These are phyloP conservation scores for Trichosporon coremiiforme DNA, from an alignment of 1,284 basidiomycete species.

Conservation along the genomic window DNA sequence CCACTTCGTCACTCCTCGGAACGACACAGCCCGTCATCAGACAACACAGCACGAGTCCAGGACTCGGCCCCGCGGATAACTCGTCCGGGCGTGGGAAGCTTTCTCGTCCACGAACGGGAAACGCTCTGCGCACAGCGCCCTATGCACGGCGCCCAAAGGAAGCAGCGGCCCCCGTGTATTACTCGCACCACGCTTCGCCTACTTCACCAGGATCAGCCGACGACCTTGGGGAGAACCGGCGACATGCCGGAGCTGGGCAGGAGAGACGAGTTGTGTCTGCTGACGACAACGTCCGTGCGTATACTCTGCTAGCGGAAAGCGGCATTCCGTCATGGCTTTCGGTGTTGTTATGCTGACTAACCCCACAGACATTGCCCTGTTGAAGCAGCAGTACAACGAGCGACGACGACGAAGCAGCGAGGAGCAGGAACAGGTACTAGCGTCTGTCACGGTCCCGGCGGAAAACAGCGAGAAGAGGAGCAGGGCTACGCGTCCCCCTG, in stretches of 20 bases:
- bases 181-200: slow-evolving; percentile 6
- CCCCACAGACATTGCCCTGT: slow-evolving; percentile 11
- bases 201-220: not conserved
- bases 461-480: not conserved
- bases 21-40: not conserved
- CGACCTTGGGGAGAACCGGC: not conserved
- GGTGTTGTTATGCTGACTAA: not conserved
- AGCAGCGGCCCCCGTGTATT: not conserved
- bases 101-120: not conserved
- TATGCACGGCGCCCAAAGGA: slow-evolving; percentile 18
- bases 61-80: not conserved
- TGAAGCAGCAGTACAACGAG: slow-evolving; percentile 18
- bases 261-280: slow-evolving; percentile 10
- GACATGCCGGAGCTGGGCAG: not conserved
- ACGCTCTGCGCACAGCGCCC: slow-evolving; percentile 17
- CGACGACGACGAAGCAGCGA: slow-evolving; percentile 10
- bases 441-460: not conserved
- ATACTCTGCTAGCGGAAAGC: not conserved
- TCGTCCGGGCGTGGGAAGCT: slow-evolving; percentile 10
- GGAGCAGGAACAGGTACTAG: slow-evolving; percentile 5
- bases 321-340: not conserved
- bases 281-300: slow-evolving; percentile 16
- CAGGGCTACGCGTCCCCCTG: slow-evolving; percentile 2
- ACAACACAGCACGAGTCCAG: slow-evolving; percentile 9
- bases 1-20: slow-evolving; percentile 10